Conservation (phyloP, 2,329 filamentous ascomycete species). For the Neofusicoccum sp. region DNA sequence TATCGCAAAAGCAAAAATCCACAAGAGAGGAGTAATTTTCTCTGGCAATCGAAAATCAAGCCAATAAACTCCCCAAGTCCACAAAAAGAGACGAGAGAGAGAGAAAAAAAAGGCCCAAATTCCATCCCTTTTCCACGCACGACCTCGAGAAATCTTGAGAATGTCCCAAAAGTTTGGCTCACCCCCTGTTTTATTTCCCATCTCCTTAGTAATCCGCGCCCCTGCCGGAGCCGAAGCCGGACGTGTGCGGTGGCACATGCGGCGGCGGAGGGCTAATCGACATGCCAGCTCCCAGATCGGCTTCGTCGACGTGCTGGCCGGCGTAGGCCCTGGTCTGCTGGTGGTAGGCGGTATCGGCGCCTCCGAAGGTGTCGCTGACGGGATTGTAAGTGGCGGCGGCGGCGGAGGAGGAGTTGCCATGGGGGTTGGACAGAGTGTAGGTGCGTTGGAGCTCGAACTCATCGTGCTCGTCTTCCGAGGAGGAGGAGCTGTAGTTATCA, state of each 20-base stretch:
- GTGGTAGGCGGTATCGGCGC: slow-evolving; percentile 36
- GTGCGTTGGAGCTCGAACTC: slow-evolving; percentile 36
- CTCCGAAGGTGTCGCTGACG: slow-evolving; percentile 29
- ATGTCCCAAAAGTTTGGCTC: not conserved
- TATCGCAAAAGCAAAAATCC: no score
- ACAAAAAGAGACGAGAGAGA: no score
- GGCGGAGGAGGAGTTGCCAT: slow-evolving; percentile 10
- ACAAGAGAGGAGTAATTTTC: no score
- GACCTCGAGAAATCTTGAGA: no score
- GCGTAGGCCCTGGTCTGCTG: slow-evolving; percentile 24
- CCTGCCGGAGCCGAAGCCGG: slow-evolving; percentile 12
- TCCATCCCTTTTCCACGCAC: no score
- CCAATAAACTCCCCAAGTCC: no score
- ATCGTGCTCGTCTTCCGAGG: slow-evolving; percentile 38
- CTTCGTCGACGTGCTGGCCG: slow-evolving; percentile 20
- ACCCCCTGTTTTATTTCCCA: not conserved
- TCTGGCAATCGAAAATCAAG: no score
- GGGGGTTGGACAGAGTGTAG: slow-evolving; percentile 25
- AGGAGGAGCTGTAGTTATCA: slow-evolving; percentile 38
- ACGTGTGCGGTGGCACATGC: slow-evolving; percentile 15
- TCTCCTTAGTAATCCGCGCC: not conserved
- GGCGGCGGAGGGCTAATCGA: slow-evolving; percentile 21
- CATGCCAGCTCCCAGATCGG: slow-evolving; percentile 31
- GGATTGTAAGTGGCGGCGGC: slow-evolving; percentile 30
- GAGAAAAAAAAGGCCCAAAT: not conserved